Evolutionary conservation across 2,329 filamentous ascomycete genomes (phyloP), one percentile per base, ranked within the genome.

Genomic region (Stagonosporopsis cucurbitacearum): DNA sequence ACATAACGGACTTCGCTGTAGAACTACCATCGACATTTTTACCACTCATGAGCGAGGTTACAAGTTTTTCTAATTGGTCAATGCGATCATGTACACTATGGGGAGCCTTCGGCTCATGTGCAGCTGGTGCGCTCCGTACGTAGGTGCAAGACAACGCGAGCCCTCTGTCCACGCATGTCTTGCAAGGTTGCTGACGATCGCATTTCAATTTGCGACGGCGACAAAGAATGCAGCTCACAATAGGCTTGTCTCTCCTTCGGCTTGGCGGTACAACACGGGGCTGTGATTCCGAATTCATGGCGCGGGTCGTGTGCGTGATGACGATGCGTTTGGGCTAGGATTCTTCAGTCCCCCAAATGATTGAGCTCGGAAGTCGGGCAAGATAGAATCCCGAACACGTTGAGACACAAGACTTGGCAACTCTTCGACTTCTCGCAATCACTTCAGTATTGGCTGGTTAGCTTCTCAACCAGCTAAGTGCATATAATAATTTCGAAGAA

Each of bases 71-170:
- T 12, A 75, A 63, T 48, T 75, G 73, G 36, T 72, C 63, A 37
- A 75, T 75, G 6, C 73, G 65, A 51, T 73, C 72, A 57, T 74
- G 69, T 13, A 75, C 70, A 60, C 71, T 72, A 53, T 61, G 59
- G 6, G 70, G 55, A 13, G 63, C 56, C 44, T 67, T 69, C 12
- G 66, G 48, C 45, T 70, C 66, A 53, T 55, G 67, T 11, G 59
- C 42, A 1, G 50, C 49, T n/a, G 65, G 59, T 17, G 41, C 35
- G 53, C 54, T 63, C 25, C 66, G 70, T 19, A 67, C 57, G 46
- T 72, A 70, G 4, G 68, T 68, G 60, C 72, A 74, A 6, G 73
- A 73, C 7, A 73, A 56, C 26, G 73, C 69, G 33, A 75, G 58
- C 17, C 73, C 73, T 41, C 73, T 68, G 42, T 74, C 72, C n/a